phyloP scores from a whole-genome alignment of 257 asterid species.

The Forsythia viridissima region DNA sequence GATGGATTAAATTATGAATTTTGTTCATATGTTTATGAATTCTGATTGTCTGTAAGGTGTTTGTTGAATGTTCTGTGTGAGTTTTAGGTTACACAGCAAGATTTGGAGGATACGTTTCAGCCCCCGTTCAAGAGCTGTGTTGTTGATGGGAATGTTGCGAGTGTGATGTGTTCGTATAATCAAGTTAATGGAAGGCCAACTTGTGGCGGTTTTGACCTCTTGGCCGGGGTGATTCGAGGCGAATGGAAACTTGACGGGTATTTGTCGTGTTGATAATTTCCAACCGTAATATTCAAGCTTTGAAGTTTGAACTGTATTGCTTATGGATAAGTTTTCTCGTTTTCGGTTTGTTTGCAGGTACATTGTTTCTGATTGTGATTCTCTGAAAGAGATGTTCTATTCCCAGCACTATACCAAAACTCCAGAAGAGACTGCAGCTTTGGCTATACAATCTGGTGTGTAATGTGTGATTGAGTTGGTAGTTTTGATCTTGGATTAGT shows the following conservation, averaged over 20 bases:
- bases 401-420: slow-evolving; percentile 82
- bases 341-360: slow-evolving; percentile 47
- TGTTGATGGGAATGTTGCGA: slow-evolving; percentile 89
- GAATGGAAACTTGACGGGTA: slow-evolving; percentile 90
- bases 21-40: background rate
- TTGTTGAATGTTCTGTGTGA: background rate
- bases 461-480: slow-evolving; percentile 4
- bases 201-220: slow-evolving; percentile 74
- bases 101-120: slow-evolving; percentile 85
- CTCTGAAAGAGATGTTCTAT: slow-evolving; percentile 61
- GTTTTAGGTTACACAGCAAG: slow-evolving; percentile 78
- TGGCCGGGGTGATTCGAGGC: slow-evolving; percentile 74
- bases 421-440: slow-evolving; percentile 84
- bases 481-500: too few relatives aligned
- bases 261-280: background rate
- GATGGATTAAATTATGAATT: background rate
- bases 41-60: slow-evolving; percentile 36
- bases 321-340: background rate
- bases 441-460: slow-evolving; percentile 71
- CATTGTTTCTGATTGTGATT: slow-evolving; percentile 89
- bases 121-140: slow-evolving; percentile 95
- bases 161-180: slow-evolving; percentile 95
- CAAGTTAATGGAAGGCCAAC: slow-evolving; percentile 86
- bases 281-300: too few relatives aligned
- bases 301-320: background rate